Base-by-base conservation (phyloP, 202 grass and related monocot species). In the Panicum hallii region DNA sequence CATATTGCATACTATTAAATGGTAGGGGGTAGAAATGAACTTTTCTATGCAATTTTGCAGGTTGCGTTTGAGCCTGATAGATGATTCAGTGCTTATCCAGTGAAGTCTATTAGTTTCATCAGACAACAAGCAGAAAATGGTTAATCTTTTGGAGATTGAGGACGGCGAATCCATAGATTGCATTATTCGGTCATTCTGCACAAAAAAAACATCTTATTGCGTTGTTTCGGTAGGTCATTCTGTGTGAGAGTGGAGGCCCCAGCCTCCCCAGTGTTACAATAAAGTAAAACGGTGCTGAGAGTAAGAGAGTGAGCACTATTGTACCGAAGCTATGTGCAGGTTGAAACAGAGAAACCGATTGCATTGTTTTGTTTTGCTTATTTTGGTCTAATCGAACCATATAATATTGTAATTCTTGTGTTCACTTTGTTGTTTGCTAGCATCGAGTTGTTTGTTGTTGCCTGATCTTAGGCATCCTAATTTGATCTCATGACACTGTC, bases 171-270 rank as follows among this genome's bases (percentile, higher is more conserved):
- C 68, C 23, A 55, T 88, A 66, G 10, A 50, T 56, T 56, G 16
- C 15, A 45, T 16, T 71, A 13, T 57, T 46, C 12, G 0, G 15
- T 54, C 52, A 40, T 63, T 75, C 6, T 84, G 85, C 80, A 58
- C 19, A 79, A 70, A 38, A 76, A 65, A 26, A 79, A 70, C n/a
- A 71, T 81, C 64, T 71, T 79, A 86, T 86, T 83, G 67, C 32
- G 42, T 73, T 5, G 19, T 70, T 63, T 58, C 19, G 12, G 75
- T 79, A 32, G 62, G 19, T 62, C 20, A 15, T 63, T 64, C 77
- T 82, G 66, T 86, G 58, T 82, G 64, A 86, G 47, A 23, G 82
- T 44, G 72, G 63, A 83, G 74, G 32, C 28, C 7, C 3, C 15
- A 0, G 17, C 46, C 54, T 63, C 45, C 61, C 19, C 45, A 58